Base-by-base conservation (phyloP, 1,139 yeast genomes). In the Hyphopichia fennica region DNA sequence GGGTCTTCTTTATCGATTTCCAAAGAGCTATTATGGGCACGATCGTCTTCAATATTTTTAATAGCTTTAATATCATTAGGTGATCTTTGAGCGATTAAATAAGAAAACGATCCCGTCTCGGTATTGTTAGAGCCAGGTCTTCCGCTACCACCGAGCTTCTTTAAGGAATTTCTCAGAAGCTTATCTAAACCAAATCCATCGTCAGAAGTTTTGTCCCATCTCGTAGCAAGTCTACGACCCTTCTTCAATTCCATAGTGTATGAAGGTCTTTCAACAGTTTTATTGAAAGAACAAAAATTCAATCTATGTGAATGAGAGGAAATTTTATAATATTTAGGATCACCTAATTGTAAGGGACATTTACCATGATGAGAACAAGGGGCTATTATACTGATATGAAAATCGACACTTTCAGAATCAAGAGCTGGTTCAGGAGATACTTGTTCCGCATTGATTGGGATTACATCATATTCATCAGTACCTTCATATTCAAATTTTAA, bases 311-410 rank as follows among this genome's bases (percentile, higher is more conserved):
- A 89, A 45, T 79, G 75, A 39, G 78, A 73, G n/a, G 83, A 79
- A 35, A 77, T 75, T 40, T 74, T 72, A 54, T 84, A 85, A 50
- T 75, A 82, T 35, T 81, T 81, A 6, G 91, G 89, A 45, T 84
- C 86, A 13, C 84, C 83, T 27, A 82, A 74, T 59, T 90, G 97
- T 42, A 93, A 67, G 0, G 99, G 98, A 56, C 98, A 91, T 51
- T 72, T 78, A 23, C 84, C 79, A 54, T 90, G 97, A 60, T 93
- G 98, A 0, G 95, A 67, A 58, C 98, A 93, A 3, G 99, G 99
- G 0, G 96, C 96, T 25, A 93, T 56, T 10, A 91, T 75, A 41
- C 75, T 75, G 35, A 86, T 53, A 50, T 83, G 82, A 53, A 75
- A 83, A 49, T 75, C 75, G 3, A 69, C 67, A 52, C 63, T 53